Base-by-base conservation (phyloP, 1,284 basidiomycete species). In the Ganoderma sinense region DNA sequence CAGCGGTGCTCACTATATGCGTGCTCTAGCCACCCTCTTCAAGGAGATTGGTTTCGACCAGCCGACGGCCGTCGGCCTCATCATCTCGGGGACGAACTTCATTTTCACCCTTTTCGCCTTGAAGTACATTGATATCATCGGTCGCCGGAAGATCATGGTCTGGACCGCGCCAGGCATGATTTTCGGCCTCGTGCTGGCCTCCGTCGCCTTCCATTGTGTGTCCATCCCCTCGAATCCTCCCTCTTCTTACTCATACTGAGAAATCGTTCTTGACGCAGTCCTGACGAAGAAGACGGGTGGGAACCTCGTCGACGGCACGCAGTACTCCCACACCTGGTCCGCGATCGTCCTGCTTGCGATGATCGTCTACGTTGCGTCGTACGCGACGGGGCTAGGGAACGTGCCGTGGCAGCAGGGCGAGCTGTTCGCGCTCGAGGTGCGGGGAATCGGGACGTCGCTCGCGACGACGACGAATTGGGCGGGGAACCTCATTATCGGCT, bases 331-430 rank as follows among this genome's bases (percentile, higher is more conserved):
- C 18, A 79, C 84, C 8, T 93, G 89, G 87, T 90, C 92, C 2
- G 85, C 87, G 0, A 82, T 93, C 67, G 91, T 96, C 20, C 81
- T 96, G 23, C 75, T 91, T 23, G 89, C 91, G 31, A 95, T 96
- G 93, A 89, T 95, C 72, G 78, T 93, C 73, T 96, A 92, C 80
- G 93, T 95, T 36, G 92, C 92, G 1, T 93, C 91, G 8, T 96
- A 95, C 77, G 94, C 93, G 0, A 92, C 88, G 0, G 92, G 93
- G 0, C 80, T 93, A 8, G 89, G 89, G 11, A 95, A 95, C 76
- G 91, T 95, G 0, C 94, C 94, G 0, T 96, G 94, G 94, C 93
- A 95, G 76, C 94, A 96, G 78, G 93, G 93, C 70, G 94, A 96
- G 78, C 86, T 96, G 33, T 95, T 95, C 81, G 85, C 85, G 13